phyloP scores from a whole-genome alignment of 371 early-diverging fungal species.

The Fennellomyces sp. region DNA sequence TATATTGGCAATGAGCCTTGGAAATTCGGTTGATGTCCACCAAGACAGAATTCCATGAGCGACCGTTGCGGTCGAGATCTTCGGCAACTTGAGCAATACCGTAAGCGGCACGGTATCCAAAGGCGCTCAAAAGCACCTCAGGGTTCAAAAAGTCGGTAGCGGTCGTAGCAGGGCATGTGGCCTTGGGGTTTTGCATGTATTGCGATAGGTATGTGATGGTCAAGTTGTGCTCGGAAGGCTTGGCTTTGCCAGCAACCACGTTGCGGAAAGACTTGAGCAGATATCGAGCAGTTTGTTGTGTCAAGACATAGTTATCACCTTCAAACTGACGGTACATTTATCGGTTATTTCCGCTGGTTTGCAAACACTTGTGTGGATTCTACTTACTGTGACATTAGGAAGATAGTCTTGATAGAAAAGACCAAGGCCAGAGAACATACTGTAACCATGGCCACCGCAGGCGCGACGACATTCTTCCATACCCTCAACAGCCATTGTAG shows the following conservation, averaged over 20 bases:
- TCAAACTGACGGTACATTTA: constrained; percentile 48
- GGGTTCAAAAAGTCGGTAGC: constrained; percentile 60
- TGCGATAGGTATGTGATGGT: constrained; percentile 59
- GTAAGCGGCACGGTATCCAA: constrained; percentile 70
- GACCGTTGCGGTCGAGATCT: constrained; percentile 54
- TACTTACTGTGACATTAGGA: constrained; percentile 61
- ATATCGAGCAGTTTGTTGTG: constrained; percentile 78
- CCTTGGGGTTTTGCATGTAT: constrained; percentile 51
- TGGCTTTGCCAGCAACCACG: constrained; percentile 54
- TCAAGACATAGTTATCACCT: constrained; percentile 79
- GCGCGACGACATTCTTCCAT: constrained; percentile 78
- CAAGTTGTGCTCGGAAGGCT: constrained; percentile 52
- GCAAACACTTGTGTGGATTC: not conserved
- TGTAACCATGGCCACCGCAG: constrained; percentile 87
- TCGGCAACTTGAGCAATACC: constrained; percentile 57
- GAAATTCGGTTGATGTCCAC: constrained; percentile 67
- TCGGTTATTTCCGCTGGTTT: not conserved
- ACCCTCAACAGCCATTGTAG: constrained; percentile 74
- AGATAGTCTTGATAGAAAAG: constrained; percentile 67
- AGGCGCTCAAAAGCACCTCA: constrained; percentile 63
- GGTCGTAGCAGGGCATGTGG: constrained; percentile 50
- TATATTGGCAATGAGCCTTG: constrained; percentile 69
- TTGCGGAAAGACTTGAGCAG: constrained; percentile 62
- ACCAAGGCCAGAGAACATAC: constrained; percentile 76
- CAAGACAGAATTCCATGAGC: constrained; percentile 69